A percentile compares a stretch with the other conserved stretches of the same genome.
Evolutionary conservation across 2,329 filamentous ascomycete species (phyloP).

Genomic region (Phaeosphaeriaceae sp.): DNA sequence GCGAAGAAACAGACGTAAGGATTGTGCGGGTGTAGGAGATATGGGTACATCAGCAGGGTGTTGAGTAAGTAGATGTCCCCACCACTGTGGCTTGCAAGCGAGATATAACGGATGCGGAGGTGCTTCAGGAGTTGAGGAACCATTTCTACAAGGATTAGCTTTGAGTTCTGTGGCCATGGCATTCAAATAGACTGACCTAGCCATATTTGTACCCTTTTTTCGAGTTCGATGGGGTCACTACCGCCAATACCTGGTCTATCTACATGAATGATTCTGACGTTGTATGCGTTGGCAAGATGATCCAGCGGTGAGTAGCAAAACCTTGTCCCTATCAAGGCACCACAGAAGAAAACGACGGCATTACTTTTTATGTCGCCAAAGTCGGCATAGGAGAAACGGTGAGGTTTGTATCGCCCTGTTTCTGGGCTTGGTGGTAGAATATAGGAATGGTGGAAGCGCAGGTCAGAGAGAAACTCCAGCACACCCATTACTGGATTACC

Average conservation of each 20-base stretch:
- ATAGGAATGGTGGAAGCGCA: slow-evolving; percentile 34
- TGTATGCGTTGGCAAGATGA: slow-evolving; percentile 30
- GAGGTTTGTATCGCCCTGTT: slow-evolving; percentile 20
- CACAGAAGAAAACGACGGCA: slow-evolving; percentile 39
- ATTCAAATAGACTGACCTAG: slow-evolving; percentile 25
- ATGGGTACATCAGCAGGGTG: slow-evolving; percentile 32
- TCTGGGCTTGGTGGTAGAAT: slow-evolving; percentile 30
- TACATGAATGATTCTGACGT: slow-evolving; percentile 38
- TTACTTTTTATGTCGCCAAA: slow-evolving; percentile 36
- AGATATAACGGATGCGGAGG: slow-evolving; percentile 36
- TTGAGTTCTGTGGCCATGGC: neutral
- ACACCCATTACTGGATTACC: slow-evolving; percentile 16
- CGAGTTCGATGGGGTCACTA: slow-evolving; percentile 31
- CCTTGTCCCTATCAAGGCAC: slow-evolving; percentile 34
- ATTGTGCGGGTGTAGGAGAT: slow-evolving; percentile 31
- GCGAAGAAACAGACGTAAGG: slow-evolving; percentile 42
- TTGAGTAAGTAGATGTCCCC: slow-evolving; percentile 40
- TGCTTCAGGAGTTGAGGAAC: slow-evolving; percentile 35
- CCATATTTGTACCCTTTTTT: slow-evolving; percentile 34
- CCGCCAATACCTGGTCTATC: slow-evolving; percentile 40
- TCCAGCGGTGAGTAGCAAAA: slow-evolving; percentile 35
- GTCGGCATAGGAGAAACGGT: slow-evolving; percentile 38
- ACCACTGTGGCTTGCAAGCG: slow-evolving; percentile 42
- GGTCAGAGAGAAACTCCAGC: slow-evolving; percentile 38
- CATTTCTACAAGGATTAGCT: slow-evolving; percentile 30